Evolutionary conservation across 2,329 filamentous ascomycete genomes (phyloP).

Genomic region (Trichoderma koningii): DNA sequence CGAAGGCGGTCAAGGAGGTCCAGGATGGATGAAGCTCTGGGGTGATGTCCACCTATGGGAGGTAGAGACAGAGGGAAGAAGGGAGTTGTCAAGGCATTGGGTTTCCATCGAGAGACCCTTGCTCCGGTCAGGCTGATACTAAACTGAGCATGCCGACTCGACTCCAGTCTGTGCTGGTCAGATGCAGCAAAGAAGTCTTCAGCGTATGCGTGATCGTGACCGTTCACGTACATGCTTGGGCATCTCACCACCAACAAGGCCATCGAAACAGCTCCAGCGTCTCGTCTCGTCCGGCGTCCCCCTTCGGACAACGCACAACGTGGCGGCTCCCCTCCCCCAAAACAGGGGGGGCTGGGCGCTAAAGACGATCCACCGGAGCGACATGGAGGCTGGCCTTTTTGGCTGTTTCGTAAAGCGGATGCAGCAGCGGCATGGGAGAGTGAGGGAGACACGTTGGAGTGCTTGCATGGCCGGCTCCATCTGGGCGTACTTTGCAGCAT

Average conservation of each 20-base stretch:
- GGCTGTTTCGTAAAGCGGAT: constrained; percentile 20
- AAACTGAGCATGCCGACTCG: no score
- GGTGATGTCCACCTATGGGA: background rate
- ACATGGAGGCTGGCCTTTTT: background rate
- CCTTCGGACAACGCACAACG: constrained; percentile 21
- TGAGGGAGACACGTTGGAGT: constrained; percentile 20
- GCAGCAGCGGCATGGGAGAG: constrained; percentile 11
- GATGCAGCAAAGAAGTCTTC: no score
- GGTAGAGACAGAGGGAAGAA: background rate
- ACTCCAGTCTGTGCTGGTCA: no score
- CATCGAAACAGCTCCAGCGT: no score
- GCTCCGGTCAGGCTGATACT: no score
- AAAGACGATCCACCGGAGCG: constrained; percentile 21
- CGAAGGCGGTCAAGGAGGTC: no score
- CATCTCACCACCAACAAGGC: no score
- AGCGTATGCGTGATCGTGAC: no score
- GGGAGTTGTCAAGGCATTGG: background rate
- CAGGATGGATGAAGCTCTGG: background rate
- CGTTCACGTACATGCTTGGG: no score
- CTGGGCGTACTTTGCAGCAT: background rate
- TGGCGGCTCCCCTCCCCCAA: constrained; percentile 21
- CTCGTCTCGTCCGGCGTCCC: no score
- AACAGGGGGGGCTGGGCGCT: constrained; percentile 25
- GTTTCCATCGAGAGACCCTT: background rate
- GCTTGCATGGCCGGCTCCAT: constrained; percentile 24